These are phyloP conservation scores for Talaromyces marneffei DNA, from an alignment of 2,329 filamentous ascomycete species.

Conservation along the genomic window DNA sequence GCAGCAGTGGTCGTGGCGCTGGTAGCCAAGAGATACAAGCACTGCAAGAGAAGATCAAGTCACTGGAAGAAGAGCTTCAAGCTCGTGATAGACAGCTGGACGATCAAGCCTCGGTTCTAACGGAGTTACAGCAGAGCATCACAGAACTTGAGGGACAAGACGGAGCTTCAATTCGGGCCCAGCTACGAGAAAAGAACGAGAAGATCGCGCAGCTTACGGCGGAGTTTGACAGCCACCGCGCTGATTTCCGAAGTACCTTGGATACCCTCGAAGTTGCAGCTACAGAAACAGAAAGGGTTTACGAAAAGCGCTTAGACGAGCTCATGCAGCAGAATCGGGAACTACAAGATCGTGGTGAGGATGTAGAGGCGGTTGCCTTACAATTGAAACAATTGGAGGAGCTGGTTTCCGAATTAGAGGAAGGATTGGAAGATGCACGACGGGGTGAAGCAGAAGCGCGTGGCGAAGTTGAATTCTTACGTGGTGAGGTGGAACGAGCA, in stretches of 20 bases:
- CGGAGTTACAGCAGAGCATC: slow-evolving; percentile 84
- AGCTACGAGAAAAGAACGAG: slow-evolving; percentile 91
- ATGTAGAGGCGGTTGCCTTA: slow-evolving; percentile 82
- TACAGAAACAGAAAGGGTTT: slow-evolving; percentile 88
- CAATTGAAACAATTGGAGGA: slow-evolving; percentile 96
- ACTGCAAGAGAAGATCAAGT: slow-evolving; percentile 66
- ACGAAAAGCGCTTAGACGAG: slow-evolving; percentile 58
- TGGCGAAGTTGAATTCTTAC: slow-evolving; percentile 89
- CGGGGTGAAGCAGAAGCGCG: slow-evolving; percentile 91
- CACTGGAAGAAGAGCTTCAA: slow-evolving; percentile 66
- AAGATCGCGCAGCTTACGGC: slow-evolving; percentile 88
- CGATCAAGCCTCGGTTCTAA: slow-evolving; percentile 74
- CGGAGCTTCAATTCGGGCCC: slow-evolving; percentile 66
- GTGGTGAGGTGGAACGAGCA: slow-evolving; percentile 89
- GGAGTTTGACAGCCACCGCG: slow-evolving; percentile 90
- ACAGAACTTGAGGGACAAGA: slow-evolving; percentile 80
- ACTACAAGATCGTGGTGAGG: slow-evolving; percentile 72
- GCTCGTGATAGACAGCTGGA: slow-evolving; percentile 83
- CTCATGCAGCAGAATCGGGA: slow-evolving; percentile 78
- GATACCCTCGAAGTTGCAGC: slow-evolving; percentile 94
- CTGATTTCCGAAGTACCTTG: slow-evolving; percentile 94
- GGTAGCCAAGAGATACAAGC: slow-evolving; percentile 27
- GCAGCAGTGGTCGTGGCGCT: not conserved
- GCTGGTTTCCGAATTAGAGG: slow-evolving; percentile 91
- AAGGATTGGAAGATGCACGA: slow-evolving; percentile 89